Base-by-base conservation (phyloP, 768 basidiomycete species). In the Mycena leptocephala region DNA sequence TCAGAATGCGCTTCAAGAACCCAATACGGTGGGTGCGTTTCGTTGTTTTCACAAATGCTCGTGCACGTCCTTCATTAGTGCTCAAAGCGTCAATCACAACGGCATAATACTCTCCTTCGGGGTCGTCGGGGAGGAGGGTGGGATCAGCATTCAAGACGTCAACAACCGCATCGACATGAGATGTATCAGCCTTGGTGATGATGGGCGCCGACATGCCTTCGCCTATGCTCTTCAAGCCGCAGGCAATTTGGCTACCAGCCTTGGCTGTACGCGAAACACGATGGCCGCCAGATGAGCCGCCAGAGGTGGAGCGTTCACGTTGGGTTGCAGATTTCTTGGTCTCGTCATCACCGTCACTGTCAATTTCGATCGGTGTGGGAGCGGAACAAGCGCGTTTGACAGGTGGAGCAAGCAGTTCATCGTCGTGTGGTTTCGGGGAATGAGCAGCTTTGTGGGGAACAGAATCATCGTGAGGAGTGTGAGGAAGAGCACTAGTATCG, bases 91-190 rank as follows among this genome's bases (percentile, higher is more conserved):
- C 51, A 28, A 58, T 14, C 18, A 56, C 10, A 3, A 58, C 37
- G 14, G 58, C 67, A 28, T 62, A 69, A 55, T 35, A 69, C 13
- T 46, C 30, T 5, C 69, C 73, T 10, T 51, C 53, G n/a, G 73
- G 63, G 24, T 68, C 59, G 28, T 39, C 26, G 3, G 73, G 73
- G 7, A 74, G 65, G 20, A 74, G 66, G 1, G 63, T 46, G 13
- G 65, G 41, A 9, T 74, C 58, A 16, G n/a, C 46, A 16, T 18
- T 28, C 41, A 74, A 37, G 22, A 39, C 51, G 58, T n/a, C n/a
- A n/a, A n/a, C n/a, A n/a, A n/a, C n/a, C n/a, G n/a, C 67, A 62
- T 70, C 68, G 58, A 75, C 68, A 28, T 75, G 68, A n/a, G 67
- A 70, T 20, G 68, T 70, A 28, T 75, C 74, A 8, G n/a, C 43